phyloP scores from a whole-genome alignment of 331 rosid species.

The Telfairia occidentalis region DNA sequence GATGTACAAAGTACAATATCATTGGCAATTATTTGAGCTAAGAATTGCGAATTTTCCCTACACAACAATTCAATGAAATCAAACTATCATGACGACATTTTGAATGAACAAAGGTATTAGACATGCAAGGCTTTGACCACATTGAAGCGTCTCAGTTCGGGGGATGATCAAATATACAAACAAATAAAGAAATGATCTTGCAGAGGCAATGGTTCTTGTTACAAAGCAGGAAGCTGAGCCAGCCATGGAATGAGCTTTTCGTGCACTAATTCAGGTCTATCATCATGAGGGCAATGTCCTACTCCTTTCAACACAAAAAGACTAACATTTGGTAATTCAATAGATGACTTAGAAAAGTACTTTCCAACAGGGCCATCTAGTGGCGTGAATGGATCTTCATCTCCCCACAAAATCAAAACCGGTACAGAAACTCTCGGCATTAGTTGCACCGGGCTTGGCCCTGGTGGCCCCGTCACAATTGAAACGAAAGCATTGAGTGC shows the following conservation, averaged over 20 bases:
- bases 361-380: constrained; percentile 92
- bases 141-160: neutral
- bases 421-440: constrained; percentile 59
- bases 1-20: neutral
- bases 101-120: neutral
- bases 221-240: constrained; percentile 37
- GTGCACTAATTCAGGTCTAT: constrained; percentile 70
- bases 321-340: constrained; percentile 36
- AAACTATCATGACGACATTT: neutral
- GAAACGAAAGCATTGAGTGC: constrained; percentile 85
- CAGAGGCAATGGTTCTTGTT: neutral
- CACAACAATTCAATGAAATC: neutral
- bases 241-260: constrained; percentile 74
- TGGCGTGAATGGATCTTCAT: constrained; percentile 84
- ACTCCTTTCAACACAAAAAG: constrained; percentile 63
- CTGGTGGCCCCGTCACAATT: constrained; percentile 83
- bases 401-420: constrained; percentile 73
- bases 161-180: neutral
- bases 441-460: constrained; percentile 67
- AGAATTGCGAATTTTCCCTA: neutral
- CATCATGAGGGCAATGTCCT: constrained; percentile 96
- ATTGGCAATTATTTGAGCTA: neutral
- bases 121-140: neutral
- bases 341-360: constrained; percentile 54
- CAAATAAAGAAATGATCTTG: neutral